Conservation (phyloP, 176 grass and related monocot species). For the Pharus latifolius region DNA sequence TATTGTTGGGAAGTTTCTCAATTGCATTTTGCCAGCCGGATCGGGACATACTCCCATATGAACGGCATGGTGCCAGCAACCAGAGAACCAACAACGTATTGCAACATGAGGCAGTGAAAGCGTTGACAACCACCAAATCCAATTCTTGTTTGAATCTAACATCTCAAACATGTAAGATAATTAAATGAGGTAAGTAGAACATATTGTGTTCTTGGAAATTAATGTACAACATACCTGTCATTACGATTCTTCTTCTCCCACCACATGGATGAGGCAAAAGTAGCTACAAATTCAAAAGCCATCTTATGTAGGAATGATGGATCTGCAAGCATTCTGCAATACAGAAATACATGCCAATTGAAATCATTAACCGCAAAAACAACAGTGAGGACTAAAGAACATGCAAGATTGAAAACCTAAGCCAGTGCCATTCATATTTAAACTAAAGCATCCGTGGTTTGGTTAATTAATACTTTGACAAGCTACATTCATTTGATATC, state of each 20-base stretch:
- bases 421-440: background rate
- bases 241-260: constrained; percentile 88
- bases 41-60: constrained; percentile 88
- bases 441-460: background rate
- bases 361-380: background rate
- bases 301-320: constrained; percentile 88
- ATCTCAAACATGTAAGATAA: constrained; percentile 9
- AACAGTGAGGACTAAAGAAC: background rate
- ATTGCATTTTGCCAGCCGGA: constrained; percentile 85
- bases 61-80: constrained; percentile 87
- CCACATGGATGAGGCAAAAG: constrained; percentile 52
- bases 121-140: constrained; percentile 77
- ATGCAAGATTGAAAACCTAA: background rate
- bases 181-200: constrained; percentile 14
- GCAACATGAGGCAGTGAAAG: constrained; percentile 70
- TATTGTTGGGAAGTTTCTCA: constrained; percentile 98
- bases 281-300: constrained; percentile 65
- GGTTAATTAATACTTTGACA: background rate
- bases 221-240: constrained; percentile 53
- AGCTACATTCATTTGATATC: background rate
- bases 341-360: constrained; percentile 5
- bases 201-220: background rate
- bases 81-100: constrained; percentile 86
- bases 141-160: constrained; percentile 88
- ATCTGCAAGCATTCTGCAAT: constrained; percentile 89